Evolutionary conservation across 129 eudicot genomes (phyloP).

Genomic region (Daucus carota): DH1_v3.0 NC_030386.2:28745501-28746000

Average conservation of each 20-base stretch:
- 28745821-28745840: conserved; percentile 37
- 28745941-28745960: conserved; percentile 28
- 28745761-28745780: conserved; percentile 1
- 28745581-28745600: conserved; percentile 7
- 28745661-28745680: conserved; percentile 42
- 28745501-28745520: conserved; percentile 10
- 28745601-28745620: conserved; percentile 5
- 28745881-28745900: conserved; percentile 64
- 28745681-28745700: conserved; percentile 67
- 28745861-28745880: conserved; percentile 72
- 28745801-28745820: conserved; percentile 9
- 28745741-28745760: conserved; percentile 10
- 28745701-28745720: conserved; percentile 29
- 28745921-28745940: conserved; percentile 58
- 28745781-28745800: conserved; percentile 10
- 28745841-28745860: conserved; percentile 54
- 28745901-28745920: conserved; percentile 74
- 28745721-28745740: conserved; percentile 2
- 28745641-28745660: conserved; percentile 51
- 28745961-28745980: conserved; percentile 43
- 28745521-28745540: conserved; percentile 6
- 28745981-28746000: conserved; percentile 29
- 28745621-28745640: conserved; percentile 6
- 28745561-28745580: conserved; percentile 3
- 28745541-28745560: neutral